Evolutionary conservation across 2,329 filamentous ascomycete genomes (phyloP).

Genomic region (Diplodia sapinea): DNA sequence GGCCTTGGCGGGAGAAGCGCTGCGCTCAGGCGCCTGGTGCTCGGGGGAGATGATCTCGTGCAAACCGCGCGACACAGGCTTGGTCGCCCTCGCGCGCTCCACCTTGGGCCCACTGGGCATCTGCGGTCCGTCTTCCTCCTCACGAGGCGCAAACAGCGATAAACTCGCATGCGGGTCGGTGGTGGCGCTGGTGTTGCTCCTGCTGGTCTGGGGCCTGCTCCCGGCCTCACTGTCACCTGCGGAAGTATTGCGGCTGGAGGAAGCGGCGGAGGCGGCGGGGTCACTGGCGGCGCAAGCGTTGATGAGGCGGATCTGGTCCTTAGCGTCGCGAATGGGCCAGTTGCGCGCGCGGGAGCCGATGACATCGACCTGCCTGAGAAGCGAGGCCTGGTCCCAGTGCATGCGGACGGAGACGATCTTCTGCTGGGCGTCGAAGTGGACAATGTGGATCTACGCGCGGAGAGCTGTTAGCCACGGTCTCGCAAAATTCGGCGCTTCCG

Average conservation of each 20-base stretch:
- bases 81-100: slow-evolving; percentile 66
- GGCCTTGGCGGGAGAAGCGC: slow-evolving; percentile 51
- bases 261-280: slow-evolving; percentile 54
- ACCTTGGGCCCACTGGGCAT: slow-evolving; percentile 41
- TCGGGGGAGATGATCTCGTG: slow-evolving; percentile 71
- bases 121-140: slow-evolving; percentile 57
- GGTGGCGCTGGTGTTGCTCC: slow-evolving; percentile 45
- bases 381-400: slow-evolving; percentile 92
- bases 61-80: slow-evolving; percentile 69
- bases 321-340: slow-evolving; percentile 91
- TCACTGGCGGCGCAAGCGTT: slow-evolving; percentile 53
- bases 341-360: slow-evolving; percentile 89
- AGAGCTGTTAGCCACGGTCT: neutral
- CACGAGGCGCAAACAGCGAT: slow-evolving; percentile 74
- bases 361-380: slow-evolving; percentile 91
- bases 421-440: slow-evolving; percentile 75
- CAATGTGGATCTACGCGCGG: slow-evolving; percentile 67
- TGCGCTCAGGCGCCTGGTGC: slow-evolving; percentile 41
- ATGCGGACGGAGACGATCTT: slow-evolving; percentile 88
- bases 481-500: neutral
- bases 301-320: slow-evolving; percentile 82
- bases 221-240: slow-evolving; percentile 43
- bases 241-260: slow-evolving; percentile 44
- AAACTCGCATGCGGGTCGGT: slow-evolving; percentile 67
- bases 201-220: slow-evolving; percentile 50